phyloP scores from a whole-genome alignment of 805 yeast genomes.

The Barnettozyma siamensis region DNA sequence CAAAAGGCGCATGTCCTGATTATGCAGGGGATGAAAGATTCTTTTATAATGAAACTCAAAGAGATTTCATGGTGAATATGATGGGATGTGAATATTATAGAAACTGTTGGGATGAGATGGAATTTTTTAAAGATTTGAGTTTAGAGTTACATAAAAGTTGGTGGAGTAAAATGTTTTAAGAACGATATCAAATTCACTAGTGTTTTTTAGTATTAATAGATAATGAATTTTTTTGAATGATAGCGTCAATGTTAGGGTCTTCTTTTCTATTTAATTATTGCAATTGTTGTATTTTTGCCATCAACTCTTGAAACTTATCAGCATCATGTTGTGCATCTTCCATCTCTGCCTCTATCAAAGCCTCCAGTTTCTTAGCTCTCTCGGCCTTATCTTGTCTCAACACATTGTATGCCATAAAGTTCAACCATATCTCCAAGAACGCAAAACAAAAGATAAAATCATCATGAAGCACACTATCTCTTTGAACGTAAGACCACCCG shows the following conservation, averaged over 20 bases:
- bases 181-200: too few relatives aligned
- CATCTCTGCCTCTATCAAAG: constrained; percentile 18
- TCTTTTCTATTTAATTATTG: background rate
- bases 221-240: too few relatives aligned
- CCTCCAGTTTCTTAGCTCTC: constrained; percentile 42
- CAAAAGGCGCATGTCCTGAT: constrained; percentile 33
- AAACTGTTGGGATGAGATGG: constrained; percentile 38
- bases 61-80: constrained; percentile 35
- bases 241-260: too few relatives aligned
- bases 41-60: constrained; percentile 31
- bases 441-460: constrained; percentile 51
- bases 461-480: constrained; percentile 45
- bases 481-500: constrained; percentile 41
- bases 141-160: constrained; percentile 29
- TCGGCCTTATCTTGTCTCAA: constrained; percentile 50
- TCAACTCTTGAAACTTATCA: constrained; percentile 13
- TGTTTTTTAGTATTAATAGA: too few relatives aligned
- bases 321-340: constrained; percentile 15
- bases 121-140: constrained; percentile 29
- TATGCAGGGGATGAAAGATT: constrained; percentile 27
- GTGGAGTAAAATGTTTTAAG: constrained; percentile 13
- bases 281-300: constrained; percentile 13
- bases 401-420: constrained; percentile 54
- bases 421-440: constrained; percentile 66
- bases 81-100: constrained; percentile 34